Evolutionary conservation across 768 basidiomycete genomes (phyloP).

Genomic region (Multifurca ochricompacta): DNA sequence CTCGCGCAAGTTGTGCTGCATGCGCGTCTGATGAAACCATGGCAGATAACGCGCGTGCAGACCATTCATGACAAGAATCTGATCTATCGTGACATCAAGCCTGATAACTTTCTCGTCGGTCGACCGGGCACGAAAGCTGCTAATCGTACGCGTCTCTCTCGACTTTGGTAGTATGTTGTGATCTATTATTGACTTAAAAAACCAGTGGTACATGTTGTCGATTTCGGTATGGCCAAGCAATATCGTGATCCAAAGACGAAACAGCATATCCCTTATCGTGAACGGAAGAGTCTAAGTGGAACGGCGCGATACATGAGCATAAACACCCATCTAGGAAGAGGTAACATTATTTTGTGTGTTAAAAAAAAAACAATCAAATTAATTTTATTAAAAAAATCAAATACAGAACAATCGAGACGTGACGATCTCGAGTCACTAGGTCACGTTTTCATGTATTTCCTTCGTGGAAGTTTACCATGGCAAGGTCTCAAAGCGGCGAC

Average conservation of each 20-base stretch:
- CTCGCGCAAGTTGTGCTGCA: neutral
- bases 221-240: conserved; percentile 99
- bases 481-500: conserved; percentile 99
- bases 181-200: conserved; percentile 3
- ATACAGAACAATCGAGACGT: conserved; percentile 80
- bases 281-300: conserved; percentile 93
- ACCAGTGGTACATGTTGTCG: conserved; percentile 84
- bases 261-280: conserved; percentile 98
- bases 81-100: conserved; percentile 99
- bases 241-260: conserved; percentile 99
- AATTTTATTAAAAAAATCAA: too few relatives aligned
- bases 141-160: conserved; percentile 47
- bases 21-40: neutral
- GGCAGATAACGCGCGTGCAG: conserved; percentile 86
- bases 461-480: conserved; percentile 96
- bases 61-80: conserved; percentile 99
- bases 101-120: conserved; percentile 97
- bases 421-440: conserved; percentile 99
- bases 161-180: neutral
- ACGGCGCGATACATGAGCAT: conserved; percentile 99
- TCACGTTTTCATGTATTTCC: conserved; percentile 99
- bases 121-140: conserved; percentile 86
- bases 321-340: conserved; percentile 96
- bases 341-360: too few relatives aligned
- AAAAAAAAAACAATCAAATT: too few relatives aligned